Evolutionary conservation across 371 early-diverging fungal genomes (phyloP), one percentile per base, ranked within the genome.

Genomic region (Mucor sp.): DNA sequence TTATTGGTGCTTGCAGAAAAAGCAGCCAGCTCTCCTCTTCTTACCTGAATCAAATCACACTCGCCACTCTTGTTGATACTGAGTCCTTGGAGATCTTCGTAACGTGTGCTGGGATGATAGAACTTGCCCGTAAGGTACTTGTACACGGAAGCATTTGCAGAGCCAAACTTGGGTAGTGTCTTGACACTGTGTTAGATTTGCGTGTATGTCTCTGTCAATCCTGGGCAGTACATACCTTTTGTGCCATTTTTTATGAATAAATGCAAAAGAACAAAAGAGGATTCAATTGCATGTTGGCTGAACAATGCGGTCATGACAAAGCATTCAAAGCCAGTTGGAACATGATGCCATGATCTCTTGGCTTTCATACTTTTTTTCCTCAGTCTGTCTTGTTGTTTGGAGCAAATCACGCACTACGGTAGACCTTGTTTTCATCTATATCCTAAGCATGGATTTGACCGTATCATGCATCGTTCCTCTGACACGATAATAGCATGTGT

Each of bases 11-110:
- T 48, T 9, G 6, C 33, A 33, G n/a, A n/a, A 8, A 63, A 3
- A 27, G 15, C 28, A 14, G 19, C n/a, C 15, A 56, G 4, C 41
- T 6, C 2, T 2, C 17, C 14, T 1, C 30, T 53, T 55, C 60
- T 67, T 76, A 85, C 87, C 70, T 90, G 83, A 19, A 92, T 82
- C 27, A 88, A 70, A 43, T 89, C 85, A 57, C 84, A 84, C 30
- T 90, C 92, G 39, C 89, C 89, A n/a, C 87, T 77, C 25, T 92
- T 83, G 60, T 83, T 85, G 63, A 85, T 79, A 59, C 89, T 89
- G 9, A 91, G 80, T 0, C 84, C 85, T 25, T 75, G 78, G 19
- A 94, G 74, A 73, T 87, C 89, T 5, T 90, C 90, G 69, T 86
- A 92, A 65, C 87, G 83, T 9, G 85, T 72, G 58, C 82, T 88